Conservation (phyloP, 1,284 basidiomycete species). For the Marasmius oreades region DNA sequence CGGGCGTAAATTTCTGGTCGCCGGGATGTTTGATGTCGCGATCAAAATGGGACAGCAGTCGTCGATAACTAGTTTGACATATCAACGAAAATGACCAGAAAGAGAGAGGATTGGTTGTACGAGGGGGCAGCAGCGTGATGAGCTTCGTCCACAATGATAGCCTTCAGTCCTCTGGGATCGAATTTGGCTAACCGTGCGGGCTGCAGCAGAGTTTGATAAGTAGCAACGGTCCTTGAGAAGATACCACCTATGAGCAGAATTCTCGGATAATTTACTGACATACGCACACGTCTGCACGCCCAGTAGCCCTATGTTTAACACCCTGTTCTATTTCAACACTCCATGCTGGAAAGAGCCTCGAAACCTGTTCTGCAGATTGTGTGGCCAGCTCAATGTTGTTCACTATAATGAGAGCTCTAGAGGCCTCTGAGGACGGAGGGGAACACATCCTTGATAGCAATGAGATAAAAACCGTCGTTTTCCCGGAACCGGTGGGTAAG, state of each 20-base stretch:
- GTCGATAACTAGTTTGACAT: slow-evolving; percentile 57
- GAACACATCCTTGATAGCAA: slow-evolving; percentile 62
- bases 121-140: slow-evolving; percentile 93
- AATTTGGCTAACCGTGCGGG: slow-evolving; percentile 77
- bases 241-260: slow-evolving; percentile 3
- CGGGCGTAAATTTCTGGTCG: slow-evolving; percentile 26
- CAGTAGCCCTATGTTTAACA: slow-evolving; percentile 68
- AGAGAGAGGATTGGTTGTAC: slow-evolving; percentile 38
- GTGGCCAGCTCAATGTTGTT: slow-evolving; percentile 86
- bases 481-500: slow-evolving; percentile 89
- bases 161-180: slow-evolving; percentile 68
- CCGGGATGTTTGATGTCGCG: slow-evolving; percentile 55
- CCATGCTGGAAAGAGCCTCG: slow-evolving; percentile 67
- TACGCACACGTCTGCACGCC: slow-evolving; percentile 80
- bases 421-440: slow-evolving; percentile 43
- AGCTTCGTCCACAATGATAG: slow-evolving; percentile 90
- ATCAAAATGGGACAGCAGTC: slow-evolving; percentile 77
- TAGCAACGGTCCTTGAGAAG: slow-evolving; percentile 76
- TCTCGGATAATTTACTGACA: not conserved
- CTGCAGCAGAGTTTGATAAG: slow-evolving; percentile 84
- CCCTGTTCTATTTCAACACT: slow-evolving; percentile 93
- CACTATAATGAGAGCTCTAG: slow-evolving; percentile 76
- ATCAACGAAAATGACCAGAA: not conserved
- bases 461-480: slow-evolving; percentile 89
- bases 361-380: slow-evolving; percentile 80